A percentile compares a stretch with the other conserved stretches of the same genome.
Conservation (phyloP, 2,329 filamentous ascomycete genomes). For the Microascus cirrosus region DNA sequence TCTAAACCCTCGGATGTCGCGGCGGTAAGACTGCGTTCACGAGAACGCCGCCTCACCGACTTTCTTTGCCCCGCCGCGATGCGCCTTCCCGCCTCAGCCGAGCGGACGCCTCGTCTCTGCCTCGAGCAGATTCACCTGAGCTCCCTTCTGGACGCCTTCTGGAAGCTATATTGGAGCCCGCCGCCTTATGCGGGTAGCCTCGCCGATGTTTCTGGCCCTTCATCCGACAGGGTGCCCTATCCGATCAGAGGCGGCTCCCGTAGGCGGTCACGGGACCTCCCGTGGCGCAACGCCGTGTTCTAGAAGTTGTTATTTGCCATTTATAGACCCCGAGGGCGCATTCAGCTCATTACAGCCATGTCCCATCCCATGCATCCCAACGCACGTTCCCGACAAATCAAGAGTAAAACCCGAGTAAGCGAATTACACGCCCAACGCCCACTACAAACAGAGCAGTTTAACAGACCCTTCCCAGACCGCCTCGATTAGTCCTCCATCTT, state of each 20-base stretch:
- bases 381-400: background rate
- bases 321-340: background rate
- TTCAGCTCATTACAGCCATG: background rate
- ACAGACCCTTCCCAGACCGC: background rate
- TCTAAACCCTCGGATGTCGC: background rate
- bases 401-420: background rate
- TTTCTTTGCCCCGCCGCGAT: background rate
- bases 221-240: background rate
- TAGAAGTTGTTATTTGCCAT: background rate
- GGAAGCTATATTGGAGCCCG: too few relatives aligned
- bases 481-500: slow-evolving; percentile 31
- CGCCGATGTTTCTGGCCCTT: background rate
- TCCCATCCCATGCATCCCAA: background rate
- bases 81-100: too few relatives aligned
- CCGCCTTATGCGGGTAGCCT: background rate
- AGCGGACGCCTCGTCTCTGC: background rate
- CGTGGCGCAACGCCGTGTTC: background rate
- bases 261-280: too few relatives aligned
- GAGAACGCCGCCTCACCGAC: background rate
- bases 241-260: too few relatives aligned
- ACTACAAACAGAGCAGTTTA: background rate
- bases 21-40: background rate
- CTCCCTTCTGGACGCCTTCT: too few relatives aligned
- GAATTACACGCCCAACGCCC: background rate
- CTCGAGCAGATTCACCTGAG: background rate